Percentiles rank a stretch among this genome's conserved stretches.
phyloP scores from a whole-genome alignment of 805 yeast species.

The Suhomyces kilbournensis region DNA sequence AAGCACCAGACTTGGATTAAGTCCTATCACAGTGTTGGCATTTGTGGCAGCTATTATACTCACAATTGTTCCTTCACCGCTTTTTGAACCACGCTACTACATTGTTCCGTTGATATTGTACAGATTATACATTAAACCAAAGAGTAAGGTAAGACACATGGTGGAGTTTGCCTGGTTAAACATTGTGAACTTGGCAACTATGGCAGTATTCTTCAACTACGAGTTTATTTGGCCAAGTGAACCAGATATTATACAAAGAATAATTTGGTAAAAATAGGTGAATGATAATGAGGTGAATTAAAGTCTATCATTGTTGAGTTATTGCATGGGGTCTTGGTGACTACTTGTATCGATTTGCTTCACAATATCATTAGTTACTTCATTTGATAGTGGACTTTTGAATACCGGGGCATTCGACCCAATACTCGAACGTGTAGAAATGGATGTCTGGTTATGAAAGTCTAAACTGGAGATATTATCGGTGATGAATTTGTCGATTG shows the following conservation, averaged over 20 bases:
- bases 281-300: neutral
- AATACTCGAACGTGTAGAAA: constrained; percentile 1
- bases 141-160: constrained; percentile 35
- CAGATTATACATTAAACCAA: constrained; percentile 55
- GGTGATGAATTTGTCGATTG: constrained; percentile 31
- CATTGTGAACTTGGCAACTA: constrained; percentile 51
- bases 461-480: constrained; percentile 28
- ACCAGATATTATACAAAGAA: constrained; percentile 59
- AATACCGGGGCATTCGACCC: constrained; percentile 3
- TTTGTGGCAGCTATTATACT: constrained; percentile 50
- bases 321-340: neutral
- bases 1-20: constrained; percentile 12
- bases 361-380: constrained; percentile 1
- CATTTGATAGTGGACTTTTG: constrained; percentile 7
- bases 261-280: constrained; percentile 66
- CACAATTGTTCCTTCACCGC: constrained; percentile 83
- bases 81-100: constrained; percentile 92
- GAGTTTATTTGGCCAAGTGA: constrained; percentile 71
- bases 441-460: constrained; percentile 12
- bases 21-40: constrained; percentile 44
- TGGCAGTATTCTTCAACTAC: constrained; percentile 53
- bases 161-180: constrained; percentile 64
- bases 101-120: constrained; percentile 77
- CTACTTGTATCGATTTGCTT: neutral
- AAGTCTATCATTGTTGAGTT: neutral